phyloP scores from a whole-genome alignment of 768 basidiomycete species.

The Hortiboletus flavorubellus region DNA sequence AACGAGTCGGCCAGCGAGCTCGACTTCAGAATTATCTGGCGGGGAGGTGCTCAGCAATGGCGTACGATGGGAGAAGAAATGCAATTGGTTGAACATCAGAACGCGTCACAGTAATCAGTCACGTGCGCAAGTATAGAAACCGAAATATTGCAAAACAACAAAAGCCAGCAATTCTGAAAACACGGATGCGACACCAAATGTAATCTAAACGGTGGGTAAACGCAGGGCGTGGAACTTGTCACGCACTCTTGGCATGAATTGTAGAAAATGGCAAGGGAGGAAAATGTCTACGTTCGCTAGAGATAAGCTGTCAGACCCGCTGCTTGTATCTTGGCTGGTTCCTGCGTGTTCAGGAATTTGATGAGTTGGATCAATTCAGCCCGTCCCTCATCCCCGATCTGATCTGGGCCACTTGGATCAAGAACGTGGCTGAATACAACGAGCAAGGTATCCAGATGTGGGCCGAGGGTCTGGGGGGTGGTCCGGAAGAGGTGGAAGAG shows the following conservation, averaged over 20 bases:
- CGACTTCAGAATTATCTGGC: constrained; percentile 26
- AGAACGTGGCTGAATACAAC: constrained; percentile 79
- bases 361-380: constrained; percentile 74
- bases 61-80: constrained; percentile 10
- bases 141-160: constrained; percentile 9
- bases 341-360: constrained; percentile 64
- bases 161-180: constrained; percentile 5
- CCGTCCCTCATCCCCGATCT: constrained; percentile 77
- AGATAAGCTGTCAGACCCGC: constrained; percentile 65
- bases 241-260: not conserved
- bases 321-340: constrained; percentile 76
- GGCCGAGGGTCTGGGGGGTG: constrained; percentile 65
- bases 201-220: constrained; percentile 22
- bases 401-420: constrained; percentile 68
- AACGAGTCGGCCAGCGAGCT: constrained; percentile 62
- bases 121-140: constrained; percentile 23
- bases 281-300: constrained; percentile 36
- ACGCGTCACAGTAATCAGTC: constrained; percentile 22
- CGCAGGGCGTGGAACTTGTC: not conserved
- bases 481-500: constrained; percentile 84
- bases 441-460: constrained; percentile 77
- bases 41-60: not conserved
- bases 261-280: not conserved
- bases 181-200: constrained; percentile 12
- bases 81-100: constrained; percentile 11